phyloP scores from a whole-genome alignment of 805 yeast species.

The Pichia membranifaciens region DNA sequence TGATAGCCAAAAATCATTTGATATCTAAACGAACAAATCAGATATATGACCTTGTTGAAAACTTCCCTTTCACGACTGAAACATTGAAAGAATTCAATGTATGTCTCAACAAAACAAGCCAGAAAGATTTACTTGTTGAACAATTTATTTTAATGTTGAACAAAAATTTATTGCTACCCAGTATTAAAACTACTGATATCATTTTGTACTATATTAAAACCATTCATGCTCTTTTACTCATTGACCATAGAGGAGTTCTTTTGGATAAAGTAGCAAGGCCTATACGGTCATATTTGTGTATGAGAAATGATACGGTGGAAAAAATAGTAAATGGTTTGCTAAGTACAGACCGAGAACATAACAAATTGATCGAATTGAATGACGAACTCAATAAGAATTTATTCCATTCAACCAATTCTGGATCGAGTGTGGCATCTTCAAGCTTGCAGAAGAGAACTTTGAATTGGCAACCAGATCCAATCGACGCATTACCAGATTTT shows the following conservation, averaged over 20 bases:
- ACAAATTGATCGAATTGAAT: conserved; percentile 46
- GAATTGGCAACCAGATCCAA: conserved; percentile 80
- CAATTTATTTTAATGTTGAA: conserved; percentile 43
- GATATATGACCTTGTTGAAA: conserved; percentile 50
- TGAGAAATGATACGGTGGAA: conserved; percentile 66
- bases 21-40: conserved; percentile 47
- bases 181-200: conserved; percentile 70
- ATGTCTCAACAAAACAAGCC: conserved; percentile 43
- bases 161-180: conserved; percentile 61
- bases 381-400: conserved; percentile 39
- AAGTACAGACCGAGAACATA: conserved; percentile 35
- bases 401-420: conserved; percentile 1
- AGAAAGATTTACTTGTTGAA: conserved; percentile 47
- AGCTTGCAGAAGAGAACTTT: conserved; percentile 25
- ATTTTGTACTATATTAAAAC: conserved; percentile 64
- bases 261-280: conserved; percentile 75
- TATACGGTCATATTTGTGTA: conserved; percentile 62
- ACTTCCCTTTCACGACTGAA: conserved; percentile 45
- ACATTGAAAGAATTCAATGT: conserved; percentile 55
- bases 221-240: conserved; percentile 59
- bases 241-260: conserved; percentile 86
- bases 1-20: conserved; percentile 22
- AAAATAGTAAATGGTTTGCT: conserved; percentile 69
- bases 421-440: conserved; percentile 10
- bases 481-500: conserved; percentile 87